Evolutionary conservation across 2,329 filamentous ascomycete species (phyloP).

Genomic region (Furcasterigmium furcatum): DNA sequence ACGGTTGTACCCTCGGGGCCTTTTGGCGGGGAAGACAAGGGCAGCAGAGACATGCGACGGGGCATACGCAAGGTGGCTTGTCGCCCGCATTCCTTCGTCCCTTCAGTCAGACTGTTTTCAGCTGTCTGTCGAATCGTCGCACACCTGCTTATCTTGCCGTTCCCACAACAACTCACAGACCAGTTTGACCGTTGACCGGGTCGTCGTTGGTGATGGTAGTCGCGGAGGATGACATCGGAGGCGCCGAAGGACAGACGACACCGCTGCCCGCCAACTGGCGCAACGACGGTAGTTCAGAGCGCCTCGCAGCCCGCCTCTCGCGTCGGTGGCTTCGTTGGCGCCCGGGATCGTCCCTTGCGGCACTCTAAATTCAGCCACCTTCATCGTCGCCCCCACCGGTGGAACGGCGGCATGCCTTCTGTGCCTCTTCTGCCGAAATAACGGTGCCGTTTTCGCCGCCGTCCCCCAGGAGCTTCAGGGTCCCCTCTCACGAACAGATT

Average conservation of each 20-base stretch:
- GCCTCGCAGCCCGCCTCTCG: neutral
- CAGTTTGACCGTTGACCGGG: too few species aligned
- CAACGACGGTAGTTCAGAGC: neutral
- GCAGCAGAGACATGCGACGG: too few species aligned
- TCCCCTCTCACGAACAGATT: neutral
- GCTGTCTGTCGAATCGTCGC: neutral
- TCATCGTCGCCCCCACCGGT: neutral
- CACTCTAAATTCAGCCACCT: neutral
- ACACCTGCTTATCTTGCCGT: neutral
- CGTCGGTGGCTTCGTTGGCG: neutral
- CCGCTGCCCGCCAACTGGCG: neutral
- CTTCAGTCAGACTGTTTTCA: neutral
- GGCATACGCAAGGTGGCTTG: too few species aligned
- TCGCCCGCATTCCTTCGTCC: neutral
- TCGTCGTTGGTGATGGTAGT: neutral
- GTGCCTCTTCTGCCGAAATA: neutral
- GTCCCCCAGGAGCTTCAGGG: neutral
- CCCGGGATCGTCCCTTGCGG: neutral
- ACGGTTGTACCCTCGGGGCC: neutral
- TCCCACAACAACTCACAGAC: neutral
- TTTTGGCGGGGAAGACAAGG: neutral
- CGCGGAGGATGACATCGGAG: neutral
- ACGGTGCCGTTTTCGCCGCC: neutral
- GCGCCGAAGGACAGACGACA: neutral
- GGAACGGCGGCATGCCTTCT: neutral